Conservation (phyloP, 2,329 filamentous ascomycete genomes). For the Pestalotiopsis sp. region DNA sequence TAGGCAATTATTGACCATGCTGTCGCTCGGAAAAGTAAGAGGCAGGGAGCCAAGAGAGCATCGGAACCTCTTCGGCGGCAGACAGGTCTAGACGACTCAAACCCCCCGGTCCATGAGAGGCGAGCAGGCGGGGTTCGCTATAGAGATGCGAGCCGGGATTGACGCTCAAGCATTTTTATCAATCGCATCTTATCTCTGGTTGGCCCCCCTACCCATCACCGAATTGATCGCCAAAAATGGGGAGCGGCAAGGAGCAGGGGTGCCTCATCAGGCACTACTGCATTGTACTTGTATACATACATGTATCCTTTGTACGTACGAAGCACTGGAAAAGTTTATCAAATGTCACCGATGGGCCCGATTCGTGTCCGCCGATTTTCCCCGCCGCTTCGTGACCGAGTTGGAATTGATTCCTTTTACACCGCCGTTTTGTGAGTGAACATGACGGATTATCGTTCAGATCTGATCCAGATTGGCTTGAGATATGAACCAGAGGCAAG, state of each 20-base stretch:
- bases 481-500: too few relatives aligned
- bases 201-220: neutral
- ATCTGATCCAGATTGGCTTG: too few relatives aligned
- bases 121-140: neutral
- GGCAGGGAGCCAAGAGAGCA: neutral
- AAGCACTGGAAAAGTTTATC: too few relatives aligned
- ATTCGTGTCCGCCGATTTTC: too few relatives aligned
- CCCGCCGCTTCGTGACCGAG: too few relatives aligned
- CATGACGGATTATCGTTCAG: too few relatives aligned
- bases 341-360: too few relatives aligned
- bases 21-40: neutral
- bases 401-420: too few relatives aligned
- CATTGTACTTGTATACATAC: too few relatives aligned
- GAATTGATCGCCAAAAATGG: neutral
- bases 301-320: too few relatives aligned
- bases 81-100: neutral
- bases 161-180: neutral
- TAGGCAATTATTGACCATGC: neutral
- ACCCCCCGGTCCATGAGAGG: neutral
- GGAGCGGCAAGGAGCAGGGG: neutral
- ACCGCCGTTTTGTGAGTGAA: too few relatives aligned
- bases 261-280: neutral
- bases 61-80: neutral
- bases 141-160: neutral
- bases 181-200: conserved; percentile 3